Conservation (phyloP, 1,139 yeast genomes). For the Yamadazyma siamensis region DNA sequence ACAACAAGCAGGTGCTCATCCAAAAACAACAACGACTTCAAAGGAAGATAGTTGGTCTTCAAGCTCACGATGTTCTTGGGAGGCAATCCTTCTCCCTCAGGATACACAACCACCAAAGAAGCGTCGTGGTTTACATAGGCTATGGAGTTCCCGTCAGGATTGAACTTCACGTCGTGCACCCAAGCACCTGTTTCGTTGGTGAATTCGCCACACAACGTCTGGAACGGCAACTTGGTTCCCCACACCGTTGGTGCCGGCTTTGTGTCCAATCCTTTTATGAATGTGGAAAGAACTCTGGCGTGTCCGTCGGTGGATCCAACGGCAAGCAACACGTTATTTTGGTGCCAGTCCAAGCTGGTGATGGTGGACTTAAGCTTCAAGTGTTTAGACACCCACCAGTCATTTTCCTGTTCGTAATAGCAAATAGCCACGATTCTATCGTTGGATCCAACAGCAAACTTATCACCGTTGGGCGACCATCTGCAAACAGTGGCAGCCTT, state of each 20-base stretch:
- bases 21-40: constrained; percentile 69
- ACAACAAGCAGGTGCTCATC: constrained; percentile 67
- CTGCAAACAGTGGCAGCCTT: constrained; percentile 91
- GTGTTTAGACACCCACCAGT: constrained; percentile 99
- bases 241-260: constrained; percentile 82
- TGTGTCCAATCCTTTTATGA: constrained; percentile 80
- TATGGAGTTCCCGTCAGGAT: constrained; percentile 72
- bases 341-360: constrained; percentile 89
- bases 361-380: constrained; percentile 87
- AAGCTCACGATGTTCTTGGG: constrained; percentile 42
- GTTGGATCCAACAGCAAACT: constrained; percentile 96
- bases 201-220: constrained; percentile 85
- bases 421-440: constrained; percentile 94
- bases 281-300: constrained; percentile 91
- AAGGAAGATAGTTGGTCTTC: constrained; percentile 78
- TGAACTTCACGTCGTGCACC: constrained; percentile 89
- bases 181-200: constrained; percentile 78
- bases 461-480: constrained; percentile 91
- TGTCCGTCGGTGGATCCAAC: constrained; percentile 95
- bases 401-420: constrained; percentile 92
- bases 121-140: constrained; percentile 83
- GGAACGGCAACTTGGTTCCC: constrained; percentile 97
- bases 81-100: constrained; percentile 64
- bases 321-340: constrained; percentile 83
- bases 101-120: constrained; percentile 71